Base-by-base conservation (phyloP, 768 basidiomycete species). In the Trametes cinnabarina region DNA sequence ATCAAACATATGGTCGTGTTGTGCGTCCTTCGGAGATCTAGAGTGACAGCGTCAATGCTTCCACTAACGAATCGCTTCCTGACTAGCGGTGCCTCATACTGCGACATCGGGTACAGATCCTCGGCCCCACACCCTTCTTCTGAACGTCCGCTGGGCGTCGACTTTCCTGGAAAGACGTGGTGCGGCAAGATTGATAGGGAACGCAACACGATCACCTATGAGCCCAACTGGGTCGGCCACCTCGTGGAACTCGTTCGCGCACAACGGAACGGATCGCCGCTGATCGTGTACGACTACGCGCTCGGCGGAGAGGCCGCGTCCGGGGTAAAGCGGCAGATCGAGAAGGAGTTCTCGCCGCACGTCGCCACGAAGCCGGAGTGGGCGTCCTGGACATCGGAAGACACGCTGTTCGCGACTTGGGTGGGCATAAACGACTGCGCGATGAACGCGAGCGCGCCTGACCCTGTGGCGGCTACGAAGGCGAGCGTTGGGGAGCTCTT, bases 401-500 rank as follows among this genome's bases (percentile, higher is more conserved):
- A 67, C 50, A 58, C 69, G 2, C 49, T 70, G n/a, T 68, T 67
- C 39, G 48, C 83, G 4, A 83, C 80, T 2, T 86, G 83, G 82
- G 73, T 84, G 49, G 85, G 86, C 10, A 85, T 86, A 50, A 88
- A 87, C 57, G 85, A 86, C 69, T 79, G 80, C 72, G 79, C 74
- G 80, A 81, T 66, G 66, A 53, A 75, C 57, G 23, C 34, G 20
- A 17, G 35, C 7, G 6, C 8, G 8, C 19, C 20, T 9, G 50
- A 75, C 11, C 19, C 30, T 15, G 56, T 26, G 12, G 15, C 9
- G 19, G 3, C 25, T 1, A 52, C 37, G n/a, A 15, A 39, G 15
- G 20, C n/a, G 62, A 67, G 42, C 19, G 63, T 80, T 14, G 46
- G 69, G 4, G 50, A 55, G 1, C 69, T 87, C 1, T 78, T 83